Evolutionary conservation across 352 stramenopile species (phyloP).

Genomic region (Pythium phragmitis): DNA sequence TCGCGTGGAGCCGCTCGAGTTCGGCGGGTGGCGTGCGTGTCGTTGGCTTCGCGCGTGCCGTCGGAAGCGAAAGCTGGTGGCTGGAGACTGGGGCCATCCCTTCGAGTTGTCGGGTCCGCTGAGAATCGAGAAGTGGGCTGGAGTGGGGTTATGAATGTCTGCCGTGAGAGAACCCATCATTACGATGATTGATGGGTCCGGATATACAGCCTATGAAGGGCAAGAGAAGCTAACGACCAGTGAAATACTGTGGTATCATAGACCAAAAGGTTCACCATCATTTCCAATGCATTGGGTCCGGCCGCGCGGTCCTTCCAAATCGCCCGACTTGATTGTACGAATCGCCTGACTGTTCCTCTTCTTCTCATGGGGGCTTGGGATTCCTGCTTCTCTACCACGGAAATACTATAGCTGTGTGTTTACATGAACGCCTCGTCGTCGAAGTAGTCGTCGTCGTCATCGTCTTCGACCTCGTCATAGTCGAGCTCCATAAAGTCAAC

Average conservation of each 20-base stretch:
- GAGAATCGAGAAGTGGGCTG: neutral
- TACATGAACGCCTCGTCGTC: slow-evolving; percentile 86
- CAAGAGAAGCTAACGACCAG: too few relatives aligned
- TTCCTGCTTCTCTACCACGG: slow-evolving; percentile 24
- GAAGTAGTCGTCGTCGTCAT: slow-evolving; percentile 89
- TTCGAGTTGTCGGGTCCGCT: neutral
- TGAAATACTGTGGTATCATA: too few relatives aligned
- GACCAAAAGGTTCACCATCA: too few relatives aligned
- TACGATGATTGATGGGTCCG: too few relatives aligned
- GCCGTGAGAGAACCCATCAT: too few relatives aligned
- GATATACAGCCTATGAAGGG: too few relatives aligned
- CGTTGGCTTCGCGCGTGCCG: neutral
- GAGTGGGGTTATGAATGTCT: too few relatives aligned
- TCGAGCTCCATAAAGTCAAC: slow-evolving; percentile 98
- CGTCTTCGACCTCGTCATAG: slow-evolving; percentile 86
- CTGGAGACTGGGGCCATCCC: neutral
- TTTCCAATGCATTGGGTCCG: slow-evolving; percentile 6
- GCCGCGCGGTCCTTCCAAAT: neutral
- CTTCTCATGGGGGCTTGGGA: neutral
- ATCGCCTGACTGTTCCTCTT: neutral
- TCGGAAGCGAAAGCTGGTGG: neutral
- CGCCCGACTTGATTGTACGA: too few relatives aligned
- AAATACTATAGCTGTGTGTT: slow-evolving; percentile 45
- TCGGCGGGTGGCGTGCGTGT: neutral
- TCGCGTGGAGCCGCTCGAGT: slow-evolving; percentile 13